Conservation (phyloP, 2,329 filamentous ascomycete species). For the Alternaria arborescens region DNA sequence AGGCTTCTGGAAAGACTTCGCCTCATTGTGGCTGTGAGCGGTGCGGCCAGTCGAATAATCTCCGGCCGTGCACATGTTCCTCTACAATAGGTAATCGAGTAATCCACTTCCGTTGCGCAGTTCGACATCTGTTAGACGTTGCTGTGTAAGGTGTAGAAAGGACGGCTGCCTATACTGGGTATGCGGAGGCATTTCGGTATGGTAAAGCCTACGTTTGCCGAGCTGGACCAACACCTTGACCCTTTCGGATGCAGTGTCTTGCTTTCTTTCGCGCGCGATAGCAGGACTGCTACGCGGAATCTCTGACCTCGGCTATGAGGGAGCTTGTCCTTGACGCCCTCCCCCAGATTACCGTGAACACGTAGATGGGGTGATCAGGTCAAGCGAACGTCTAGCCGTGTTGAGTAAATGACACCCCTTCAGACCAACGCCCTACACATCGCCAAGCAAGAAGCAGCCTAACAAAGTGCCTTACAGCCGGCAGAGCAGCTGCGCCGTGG, state of each 20-base stretch:
- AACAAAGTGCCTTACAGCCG: constrained; percentile 25
- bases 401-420: constrained; percentile 14
- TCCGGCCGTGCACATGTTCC: not conserved
- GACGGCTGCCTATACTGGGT: constrained; percentile 1
- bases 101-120: not conserved
- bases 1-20: constrained; percentile 28
- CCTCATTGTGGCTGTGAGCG: constrained; percentile 27
- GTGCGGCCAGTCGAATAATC: constrained; percentile 14
- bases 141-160: not conserved
- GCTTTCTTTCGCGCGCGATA: not conserved
- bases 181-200: not conserved
- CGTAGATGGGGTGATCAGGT: constrained; percentile 8
- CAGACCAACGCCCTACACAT: constrained; percentile 15
- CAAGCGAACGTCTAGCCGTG: constrained; percentile 10
- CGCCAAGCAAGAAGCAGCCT: constrained; percentile 38
- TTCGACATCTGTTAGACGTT: not conserved
- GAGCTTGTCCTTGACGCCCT: constrained; percentile 11
- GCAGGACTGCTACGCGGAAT: not conserved
- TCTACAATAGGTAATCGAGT: not conserved
- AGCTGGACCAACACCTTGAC: constrained; percentile 14
- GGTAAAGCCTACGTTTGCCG: constrained; percentile 22
- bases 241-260: not conserved
- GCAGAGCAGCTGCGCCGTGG: constrained; percentile 32
- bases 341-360: constrained; percentile 5
- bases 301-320: constrained; percentile 16